These are phyloP conservation scores for Peronosclerospora sorghi DNA, from an alignment of 352 stramenopile species.

Conservation along the genomic window DNA sequence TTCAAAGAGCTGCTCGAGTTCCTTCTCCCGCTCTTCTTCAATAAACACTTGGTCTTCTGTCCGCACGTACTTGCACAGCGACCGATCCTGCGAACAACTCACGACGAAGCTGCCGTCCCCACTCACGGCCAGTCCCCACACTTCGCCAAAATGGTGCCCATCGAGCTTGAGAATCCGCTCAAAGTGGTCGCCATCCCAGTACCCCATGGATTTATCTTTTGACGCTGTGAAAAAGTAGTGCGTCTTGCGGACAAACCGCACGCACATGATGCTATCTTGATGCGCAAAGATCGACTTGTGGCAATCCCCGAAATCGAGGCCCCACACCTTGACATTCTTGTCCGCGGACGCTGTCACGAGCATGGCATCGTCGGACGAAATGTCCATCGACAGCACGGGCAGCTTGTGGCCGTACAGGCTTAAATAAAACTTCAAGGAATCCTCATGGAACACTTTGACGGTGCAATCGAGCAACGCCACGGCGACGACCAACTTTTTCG, in stretches of 20 bases:
- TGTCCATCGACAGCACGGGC: conserved; percentile 96
- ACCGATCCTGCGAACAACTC: conserved; percentile 93
- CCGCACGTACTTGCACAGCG: conserved; percentile 93
- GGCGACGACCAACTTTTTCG: conserved; percentile 78
- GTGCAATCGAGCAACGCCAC: conserved; percentile 93
- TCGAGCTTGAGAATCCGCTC: conserved; percentile 85
- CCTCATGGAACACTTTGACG: conserved; percentile 99
- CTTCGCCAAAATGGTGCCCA: conserved; percentile 66
- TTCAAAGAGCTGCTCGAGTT: conserved; percentile 93
- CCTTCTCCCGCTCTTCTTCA: conserved; percentile 95
- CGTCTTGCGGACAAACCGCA: conserved; percentile 91
- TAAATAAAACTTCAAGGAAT: conserved; percentile 99
- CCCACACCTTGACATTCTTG: conserved; percentile 99
- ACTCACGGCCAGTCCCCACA: conserved; percentile 85
- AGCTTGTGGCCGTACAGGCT: conserved; percentile 99
- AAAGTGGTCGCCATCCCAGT: conserved; percentile 98
- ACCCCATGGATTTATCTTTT: conserved; percentile 96
- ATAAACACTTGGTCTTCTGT: conserved; percentile 96
- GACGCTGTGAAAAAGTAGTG: conserved; percentile 98
- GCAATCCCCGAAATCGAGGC: conserved; percentile 99
- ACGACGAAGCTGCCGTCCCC: conserved; percentile 92
- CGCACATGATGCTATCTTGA: conserved; percentile 95
- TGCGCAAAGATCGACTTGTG: conserved; percentile 98
- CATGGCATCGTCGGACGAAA: conserved; percentile 94
- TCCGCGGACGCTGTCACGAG: conserved; percentile 95